These are phyloP conservation scores for Trametes hirsuta DNA, from an alignment of 1,284 basidiomycete species.

Conservation along the genomic window DNA sequence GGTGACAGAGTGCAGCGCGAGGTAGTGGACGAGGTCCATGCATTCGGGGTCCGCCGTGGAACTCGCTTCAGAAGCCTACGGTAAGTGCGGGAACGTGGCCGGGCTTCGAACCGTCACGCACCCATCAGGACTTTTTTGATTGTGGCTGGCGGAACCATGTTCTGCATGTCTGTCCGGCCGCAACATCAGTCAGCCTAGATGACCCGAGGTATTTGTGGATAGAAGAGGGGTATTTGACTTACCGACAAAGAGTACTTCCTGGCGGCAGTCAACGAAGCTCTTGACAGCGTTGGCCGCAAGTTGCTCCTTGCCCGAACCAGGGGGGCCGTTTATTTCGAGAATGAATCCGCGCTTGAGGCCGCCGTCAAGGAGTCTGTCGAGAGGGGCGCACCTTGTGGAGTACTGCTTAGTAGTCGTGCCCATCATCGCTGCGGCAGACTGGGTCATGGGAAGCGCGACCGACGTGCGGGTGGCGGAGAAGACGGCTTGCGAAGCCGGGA, in stretches of 20 bases:
- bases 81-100: slow-evolving; percentile 10
- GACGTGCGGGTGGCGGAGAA: slow-evolving; percentile 43
- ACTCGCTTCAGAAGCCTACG: slow-evolving; percentile 25
- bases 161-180: slow-evolving; percentile 59
- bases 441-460: slow-evolving; percentile 47
- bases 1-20: slow-evolving; percentile 48
- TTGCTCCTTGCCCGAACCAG: slow-evolving; percentile 65
- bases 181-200: slow-evolving; percentile 7
- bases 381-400: slow-evolving; percentile 47
- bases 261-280: slow-evolving; percentile 47
- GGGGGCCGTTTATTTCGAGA: slow-evolving; percentile 74
- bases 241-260: slow-evolving; percentile 68
- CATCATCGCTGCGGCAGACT: slow-evolving; percentile 56
- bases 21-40: slow-evolving; percentile 47
- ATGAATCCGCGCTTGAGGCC: slow-evolving; percentile 63
- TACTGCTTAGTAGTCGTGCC: slow-evolving; percentile 35
- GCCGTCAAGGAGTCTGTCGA: slow-evolving; percentile 62
- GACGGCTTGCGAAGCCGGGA: slow-evolving; percentile 47
- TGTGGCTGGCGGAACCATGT: slow-evolving; percentile 56
- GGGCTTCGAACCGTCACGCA: slow-evolving; percentile 29
- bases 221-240: slow-evolving; percentile 25
- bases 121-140: slow-evolving; percentile 47
- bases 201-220: slow-evolving; percentile 8
- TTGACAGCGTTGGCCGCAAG: slow-evolving; percentile 53
- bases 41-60: slow-evolving; percentile 30